Base-by-base conservation (phyloP, 768 basidiomycete species). In the Pleurotus cornucopiae region DNA sequence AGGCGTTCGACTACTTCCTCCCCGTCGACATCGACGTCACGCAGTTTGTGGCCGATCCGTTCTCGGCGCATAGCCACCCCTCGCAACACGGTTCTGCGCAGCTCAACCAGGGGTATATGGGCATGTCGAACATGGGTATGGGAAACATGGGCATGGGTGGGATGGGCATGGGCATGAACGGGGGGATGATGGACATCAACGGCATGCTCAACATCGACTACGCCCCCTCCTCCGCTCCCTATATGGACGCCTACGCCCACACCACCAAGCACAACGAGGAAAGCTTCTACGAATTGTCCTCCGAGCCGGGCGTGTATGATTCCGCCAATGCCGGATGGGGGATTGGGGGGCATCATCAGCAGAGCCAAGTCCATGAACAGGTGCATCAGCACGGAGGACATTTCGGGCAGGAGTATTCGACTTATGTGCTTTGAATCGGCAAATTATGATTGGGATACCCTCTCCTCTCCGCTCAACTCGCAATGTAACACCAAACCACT, bases 1-100 rank as follows among this genome's bases (percentile, higher is more conserved):
- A 52, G 7, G 49, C 49, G n/a, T 53, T 53, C 51, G 55, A 58
- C 30, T 60, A 55, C 47, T 55, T 62, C 46, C 44, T 60, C 39
- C 54, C 59, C 30, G 30, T 34, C 30, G 30, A 34, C 25, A 18
- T 60, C 46, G 61, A 60, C 40, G 39, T 59, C 14, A 43, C 54
- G 20, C 37, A 45, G 4, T 56, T 34, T 9, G 30, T 58, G 47
- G 54, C 46, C 26, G 57, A 59, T 6, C 51, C 51, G 18, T 53
- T 53, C n/a, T 34, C 30, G 1, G 37, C 51, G 5, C 34, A 52
- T 14, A n/a, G 6, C 43, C 30, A 34, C 30, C 7, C 30, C 30
- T 6, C 30, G 1, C 2, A 6, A 9, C 30, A 30, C 6, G 30
- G 18, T 18, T 18, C 18, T 18, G 18, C 18, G 1, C 18, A 18